phyloP scores from a whole-genome alignment of 1,284 basidiomycete genomes.

The Coniophora puteana region DNA sequence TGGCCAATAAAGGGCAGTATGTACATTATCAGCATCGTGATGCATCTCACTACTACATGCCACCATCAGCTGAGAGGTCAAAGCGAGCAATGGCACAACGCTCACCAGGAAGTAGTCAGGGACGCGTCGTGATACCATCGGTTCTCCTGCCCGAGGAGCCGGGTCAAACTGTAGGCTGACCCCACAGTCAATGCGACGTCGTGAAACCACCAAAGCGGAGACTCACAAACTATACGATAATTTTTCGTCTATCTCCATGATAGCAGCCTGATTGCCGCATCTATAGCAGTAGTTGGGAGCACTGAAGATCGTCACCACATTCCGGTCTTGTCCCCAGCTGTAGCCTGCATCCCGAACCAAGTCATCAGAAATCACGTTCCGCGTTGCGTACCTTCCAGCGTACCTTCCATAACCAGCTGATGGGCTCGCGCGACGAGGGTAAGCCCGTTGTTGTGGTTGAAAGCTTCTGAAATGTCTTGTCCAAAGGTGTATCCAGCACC shows the following conservation, averaged over 20 bases:
- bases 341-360: constrained; percentile 47
- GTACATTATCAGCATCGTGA: constrained; percentile 17
- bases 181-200: constrained; percentile 8
- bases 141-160: constrained; percentile 96
- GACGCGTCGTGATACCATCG: constrained; percentile 95
- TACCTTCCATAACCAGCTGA: constrained; percentile 98
- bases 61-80: constrained; percentile 6
- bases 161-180: constrained; percentile 98
- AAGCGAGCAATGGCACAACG: constrained; percentile 10
- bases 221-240: constrained; percentile 86
- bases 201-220: constrained; percentile 5
- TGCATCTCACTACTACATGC: constrained; percentile 17
- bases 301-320: constrained; percentile 99
- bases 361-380: constrained; percentile 8
- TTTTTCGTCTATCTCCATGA: constrained; percentile 99
- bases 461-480: constrained; percentile 97
- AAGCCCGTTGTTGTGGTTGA: constrained; percentile 98
- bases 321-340: constrained; percentile 98
- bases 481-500: constrained; percentile 99
- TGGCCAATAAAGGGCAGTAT: constrained; percentile 15
- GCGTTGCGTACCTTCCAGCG: constrained; percentile 17
- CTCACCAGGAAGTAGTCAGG: constrained; percentile 94
- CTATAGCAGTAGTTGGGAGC: constrained; percentile 99
- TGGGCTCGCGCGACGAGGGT: constrained; percentile 95
- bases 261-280: constrained; percentile 99